These are phyloP conservation scores for Coelastrella sp. DNA, from an alignment of 139 green algal genomes.

Conservation along the genomic window DNA sequence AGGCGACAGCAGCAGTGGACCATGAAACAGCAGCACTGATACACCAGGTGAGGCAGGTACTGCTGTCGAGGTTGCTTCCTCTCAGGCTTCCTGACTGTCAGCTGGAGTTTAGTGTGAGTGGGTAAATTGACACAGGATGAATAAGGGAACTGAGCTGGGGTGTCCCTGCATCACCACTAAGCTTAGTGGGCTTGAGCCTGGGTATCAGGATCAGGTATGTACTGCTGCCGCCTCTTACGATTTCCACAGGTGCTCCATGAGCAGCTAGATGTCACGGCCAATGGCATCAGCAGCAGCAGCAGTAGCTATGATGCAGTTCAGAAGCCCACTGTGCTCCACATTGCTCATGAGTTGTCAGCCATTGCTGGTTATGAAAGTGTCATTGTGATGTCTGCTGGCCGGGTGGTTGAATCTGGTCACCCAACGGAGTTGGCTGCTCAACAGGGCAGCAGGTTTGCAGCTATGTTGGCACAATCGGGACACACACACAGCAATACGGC, in stretches of 20 bases:
- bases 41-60: slow-evolving; percentile 47
- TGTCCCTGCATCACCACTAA: not conserved
- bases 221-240: not conserved
- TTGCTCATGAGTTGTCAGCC: slow-evolving; percentile 74
- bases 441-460: not conserved
- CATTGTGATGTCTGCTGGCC: slow-evolving; percentile 73
- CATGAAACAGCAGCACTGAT: slow-evolving; percentile 66
- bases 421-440: slow-evolving; percentile 52
- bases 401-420: slow-evolving; percentile 67
- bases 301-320: not conserved
- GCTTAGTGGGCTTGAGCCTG: not conserved
- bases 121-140: too few species aligned
- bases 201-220: not conserved
- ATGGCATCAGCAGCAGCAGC: not conserved
- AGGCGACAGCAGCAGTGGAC: slow-evolving; percentile 73
- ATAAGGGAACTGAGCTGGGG: too few species aligned
- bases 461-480: slow-evolving; percentile 22
- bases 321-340: slow-evolving; percentile 68
- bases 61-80: too few species aligned
- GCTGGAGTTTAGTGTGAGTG: too few species aligned
- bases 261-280: not conserved
- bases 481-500: not conserved
- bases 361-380: slow-evolving; percentile 66
- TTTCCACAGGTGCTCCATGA: slow-evolving; percentile 45
- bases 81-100: too few species aligned